phyloP scores from a whole-genome alignment of 441 rosid species.

The Populus tomentosa region DNA sequence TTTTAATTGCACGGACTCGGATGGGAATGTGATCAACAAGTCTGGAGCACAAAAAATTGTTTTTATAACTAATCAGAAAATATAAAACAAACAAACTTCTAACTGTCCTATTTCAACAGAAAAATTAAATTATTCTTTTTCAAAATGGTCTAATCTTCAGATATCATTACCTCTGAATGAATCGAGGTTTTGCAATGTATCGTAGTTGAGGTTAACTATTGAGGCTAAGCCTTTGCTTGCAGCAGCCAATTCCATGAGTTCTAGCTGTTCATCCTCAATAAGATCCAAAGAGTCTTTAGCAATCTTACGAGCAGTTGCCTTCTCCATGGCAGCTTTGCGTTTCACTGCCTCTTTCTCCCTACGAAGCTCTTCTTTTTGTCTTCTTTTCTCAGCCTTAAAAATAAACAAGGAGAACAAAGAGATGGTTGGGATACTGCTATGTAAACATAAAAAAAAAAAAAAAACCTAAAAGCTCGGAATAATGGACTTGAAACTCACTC shows the following conservation, averaged over 20 bases:
- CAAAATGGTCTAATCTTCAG: not conserved
- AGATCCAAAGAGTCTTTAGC: constrained; percentile 99
- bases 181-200: constrained; percentile 84
- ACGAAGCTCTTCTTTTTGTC: constrained; percentile 85
- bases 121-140: not conserved
- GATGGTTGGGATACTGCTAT: not conserved
- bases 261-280: constrained; percentile 95
- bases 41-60: constrained; percentile 32
- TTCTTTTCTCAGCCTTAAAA: constrained; percentile 79
- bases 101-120: not conserved
- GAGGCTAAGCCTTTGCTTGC: constrained; percentile 72
- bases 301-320: constrained; percentile 94
- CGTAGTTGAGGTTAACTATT: constrained; percentile 74
- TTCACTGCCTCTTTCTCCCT: constrained; percentile 78
- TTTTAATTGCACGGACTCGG: constrained; percentile 59
- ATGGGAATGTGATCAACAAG: constrained; percentile 73
- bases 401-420: constrained; percentile 10
- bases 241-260: constrained; percentile 98
- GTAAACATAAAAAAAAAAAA: not conserved
- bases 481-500: constrained; percentile 43
- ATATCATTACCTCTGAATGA: constrained; percentile 61
- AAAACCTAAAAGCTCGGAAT: not conserved
- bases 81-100: not conserved
- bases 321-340: constrained; percentile 88
- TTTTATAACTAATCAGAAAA: not conserved